Evolutionary conservation across 148 eudicot species (phyloP).

Genomic region (Amaranthus hypochondriacus): DNA sequence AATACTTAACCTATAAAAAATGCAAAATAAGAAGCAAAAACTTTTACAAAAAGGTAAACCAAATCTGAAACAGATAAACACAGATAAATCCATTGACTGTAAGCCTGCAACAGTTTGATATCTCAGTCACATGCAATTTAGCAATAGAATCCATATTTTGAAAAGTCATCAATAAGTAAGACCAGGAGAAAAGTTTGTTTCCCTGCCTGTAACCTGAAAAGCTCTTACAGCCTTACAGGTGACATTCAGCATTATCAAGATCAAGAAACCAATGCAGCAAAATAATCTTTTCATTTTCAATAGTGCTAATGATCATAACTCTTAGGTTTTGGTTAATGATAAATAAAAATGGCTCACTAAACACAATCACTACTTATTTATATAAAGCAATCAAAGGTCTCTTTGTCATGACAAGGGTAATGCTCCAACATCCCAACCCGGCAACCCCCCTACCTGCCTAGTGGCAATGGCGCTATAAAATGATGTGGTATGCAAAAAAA

Average conservation of each 20-base stretch:
- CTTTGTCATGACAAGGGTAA: background rate
- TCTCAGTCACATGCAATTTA: background rate
- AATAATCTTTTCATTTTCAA: background rate
- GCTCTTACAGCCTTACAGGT: background rate
- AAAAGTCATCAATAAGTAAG: background rate
- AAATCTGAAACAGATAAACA: background rate
- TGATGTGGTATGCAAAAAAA: too few species aligned
- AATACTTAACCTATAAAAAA: conserved; percentile 58
- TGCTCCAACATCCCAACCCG: background rate
- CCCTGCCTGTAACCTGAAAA: background rate
- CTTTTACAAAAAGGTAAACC: background rate
- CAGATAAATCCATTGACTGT: background rate
- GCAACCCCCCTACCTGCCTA: too few species aligned
- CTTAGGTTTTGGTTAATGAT: too few species aligned
- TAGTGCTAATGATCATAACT: too few species aligned
- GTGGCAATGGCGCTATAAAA: too few species aligned
- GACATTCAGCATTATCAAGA: background rate
- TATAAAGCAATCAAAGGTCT: background rate
- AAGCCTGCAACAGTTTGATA: background rate
- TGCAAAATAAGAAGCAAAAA: conserved; percentile 27
- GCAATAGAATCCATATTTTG: background rate
- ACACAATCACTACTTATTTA: background rate
- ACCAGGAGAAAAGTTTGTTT: background rate
- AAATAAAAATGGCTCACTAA: too few species aligned
- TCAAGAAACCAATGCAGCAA: background rate